Conservation (phyloP, 2,329 filamentous ascomycete genomes). For the Curvularia eragrostidis region DNA sequence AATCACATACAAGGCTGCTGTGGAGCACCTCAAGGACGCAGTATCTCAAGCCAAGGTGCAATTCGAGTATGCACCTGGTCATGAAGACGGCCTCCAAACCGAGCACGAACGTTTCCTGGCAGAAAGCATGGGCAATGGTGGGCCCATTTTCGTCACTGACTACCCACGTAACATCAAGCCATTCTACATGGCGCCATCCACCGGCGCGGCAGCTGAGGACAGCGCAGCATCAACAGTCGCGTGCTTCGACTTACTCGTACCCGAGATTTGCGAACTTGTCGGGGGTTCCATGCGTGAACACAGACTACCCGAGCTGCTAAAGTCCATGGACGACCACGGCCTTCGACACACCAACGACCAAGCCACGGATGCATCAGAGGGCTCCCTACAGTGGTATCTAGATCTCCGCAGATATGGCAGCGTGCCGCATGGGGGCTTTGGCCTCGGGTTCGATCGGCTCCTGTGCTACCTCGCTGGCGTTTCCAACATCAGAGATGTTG, state of each 20-base stretch:
- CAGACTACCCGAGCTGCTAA: constrained; percentile 69
- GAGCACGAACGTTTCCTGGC: constrained; percentile 94
- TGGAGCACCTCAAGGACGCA: constrained; percentile 70
- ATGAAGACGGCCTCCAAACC: constrained; percentile 78
- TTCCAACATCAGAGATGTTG: constrained; percentile 81
- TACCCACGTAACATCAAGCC: constrained; percentile 91
- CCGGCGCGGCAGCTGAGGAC: constrained; percentile 17
- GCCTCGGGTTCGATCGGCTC: constrained; percentile 86
- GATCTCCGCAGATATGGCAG: constrained; percentile 91
- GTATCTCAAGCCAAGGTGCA: constrained; percentile 55
- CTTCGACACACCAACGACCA: constrained; percentile 54
- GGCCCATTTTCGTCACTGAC: constrained; percentile 88
- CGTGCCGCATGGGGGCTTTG: constrained; percentile 89
- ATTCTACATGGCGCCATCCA: constrained; percentile 78
- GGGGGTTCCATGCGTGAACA: constrained; percentile 92
- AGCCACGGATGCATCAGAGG: constrained; percentile 28
- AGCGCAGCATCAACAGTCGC: constrained; percentile 67
- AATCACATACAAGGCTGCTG: constrained; percentile 81
- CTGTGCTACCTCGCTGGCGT: constrained; percentile 83
- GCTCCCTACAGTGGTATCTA: constrained; percentile 78
- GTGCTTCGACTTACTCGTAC: constrained; percentile 89
- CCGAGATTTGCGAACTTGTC: constrained; percentile 83
- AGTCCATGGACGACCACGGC: constrained; percentile 74
- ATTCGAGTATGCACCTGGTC: constrained; percentile 74
- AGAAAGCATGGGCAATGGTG: constrained; percentile 65